Evolutionary conservation across 1,284 basidiomycete species (phyloP).

Genomic region (Rhodotorula sp.): DNA sequence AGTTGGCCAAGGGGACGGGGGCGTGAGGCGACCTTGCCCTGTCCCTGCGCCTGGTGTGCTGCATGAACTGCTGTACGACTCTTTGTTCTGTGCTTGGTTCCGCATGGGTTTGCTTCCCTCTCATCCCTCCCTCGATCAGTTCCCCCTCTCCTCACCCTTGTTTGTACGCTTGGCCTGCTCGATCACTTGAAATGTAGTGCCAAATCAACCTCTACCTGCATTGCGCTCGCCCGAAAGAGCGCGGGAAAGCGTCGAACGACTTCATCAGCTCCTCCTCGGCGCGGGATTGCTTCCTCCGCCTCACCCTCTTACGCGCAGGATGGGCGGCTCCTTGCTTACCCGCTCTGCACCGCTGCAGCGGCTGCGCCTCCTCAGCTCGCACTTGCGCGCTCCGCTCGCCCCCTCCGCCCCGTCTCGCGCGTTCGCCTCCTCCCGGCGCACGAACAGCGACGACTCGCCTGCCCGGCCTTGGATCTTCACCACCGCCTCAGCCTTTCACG

Average conservation of each 20-base stretch:
- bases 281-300: background rate
- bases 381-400: background rate
- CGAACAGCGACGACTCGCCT: too few species aligned
- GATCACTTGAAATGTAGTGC: too few species aligned
- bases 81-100: background rate
- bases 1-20: conserved; percentile 1
- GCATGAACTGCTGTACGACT: too few species aligned
- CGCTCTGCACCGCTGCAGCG: background rate
- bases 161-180: too few species aligned
- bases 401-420: conserved; percentile 1
- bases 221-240: background rate
- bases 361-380: background rate
- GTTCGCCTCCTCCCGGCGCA: background rate
- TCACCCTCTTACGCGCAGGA: background rate
- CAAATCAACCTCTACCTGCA: too few species aligned
- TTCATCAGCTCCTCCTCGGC: background rate
- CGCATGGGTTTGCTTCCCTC: background rate
- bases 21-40: background rate
- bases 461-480: conserved; percentile 14
- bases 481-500: conserved; percentile 27
- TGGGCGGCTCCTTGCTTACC: background rate
- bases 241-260: background rate
- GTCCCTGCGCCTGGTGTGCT: too few species aligned
- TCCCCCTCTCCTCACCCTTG: too few species aligned
- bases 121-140: background rate